A percentile compares a stretch with the other conserved stretches of the same genome.
phyloP scores from a whole-genome alignment of 495 filamentous ascomycete species.

The Tuber melanosporum region DNA sequence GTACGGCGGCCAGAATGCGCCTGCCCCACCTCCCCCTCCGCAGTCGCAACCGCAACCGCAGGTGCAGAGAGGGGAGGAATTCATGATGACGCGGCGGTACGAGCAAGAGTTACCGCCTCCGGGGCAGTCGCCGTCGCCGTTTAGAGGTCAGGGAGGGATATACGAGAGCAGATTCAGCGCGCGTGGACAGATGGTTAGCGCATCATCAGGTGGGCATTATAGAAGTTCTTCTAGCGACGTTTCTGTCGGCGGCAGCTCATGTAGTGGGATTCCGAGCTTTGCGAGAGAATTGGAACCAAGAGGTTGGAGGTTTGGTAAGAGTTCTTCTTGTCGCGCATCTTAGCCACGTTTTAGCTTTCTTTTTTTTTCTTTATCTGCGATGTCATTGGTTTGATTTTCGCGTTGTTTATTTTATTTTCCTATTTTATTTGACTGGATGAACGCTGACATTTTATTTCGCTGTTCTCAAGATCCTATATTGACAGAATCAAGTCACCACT shows the following conservation, averaged over 20 bases:
- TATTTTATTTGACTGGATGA: background rate
- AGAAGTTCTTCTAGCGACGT: slow-evolving; percentile 34
- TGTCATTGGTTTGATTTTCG: slow-evolving; percentile 9
- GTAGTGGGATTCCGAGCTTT: slow-evolving; percentile 39
- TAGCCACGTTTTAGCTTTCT: background rate
- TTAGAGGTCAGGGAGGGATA: slow-evolving; percentile 18
- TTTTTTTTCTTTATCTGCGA: background rate
- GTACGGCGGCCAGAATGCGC: slow-evolving; percentile 16
- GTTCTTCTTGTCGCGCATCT: slow-evolving; percentile 19
- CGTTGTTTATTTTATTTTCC: slow-evolving; percentile 1
- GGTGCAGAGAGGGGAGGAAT: slow-evolving; percentile 23
- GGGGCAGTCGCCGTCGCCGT: slow-evolving; percentile 14
- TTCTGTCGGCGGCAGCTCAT: slow-evolving; percentile 35
- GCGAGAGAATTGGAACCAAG: slow-evolving; percentile 31
- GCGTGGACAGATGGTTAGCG: slow-evolving; percentile 11
- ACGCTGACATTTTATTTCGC: background rate
- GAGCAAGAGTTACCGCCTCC: slow-evolving; percentile 27
- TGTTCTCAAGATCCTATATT: slow-evolving; percentile 30
- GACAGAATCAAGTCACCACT: slow-evolving; percentile 31
- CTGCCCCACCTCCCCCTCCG: slow-evolving; percentile 14
- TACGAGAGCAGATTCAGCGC: slow-evolving; percentile 26
- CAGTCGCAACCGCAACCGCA: slow-evolving; percentile 7
- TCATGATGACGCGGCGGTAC: slow-evolving; percentile 22
- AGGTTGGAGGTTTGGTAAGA: slow-evolving; percentile 38
- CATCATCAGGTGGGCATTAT: slow-evolving; percentile 26